Percentiles rank a stretch among this genome's conserved stretches.
phyloP scores from a whole-genome alignment of 495 filamentous ascomycete genomes.

The Talaromyces trachyspermus region DNA sequence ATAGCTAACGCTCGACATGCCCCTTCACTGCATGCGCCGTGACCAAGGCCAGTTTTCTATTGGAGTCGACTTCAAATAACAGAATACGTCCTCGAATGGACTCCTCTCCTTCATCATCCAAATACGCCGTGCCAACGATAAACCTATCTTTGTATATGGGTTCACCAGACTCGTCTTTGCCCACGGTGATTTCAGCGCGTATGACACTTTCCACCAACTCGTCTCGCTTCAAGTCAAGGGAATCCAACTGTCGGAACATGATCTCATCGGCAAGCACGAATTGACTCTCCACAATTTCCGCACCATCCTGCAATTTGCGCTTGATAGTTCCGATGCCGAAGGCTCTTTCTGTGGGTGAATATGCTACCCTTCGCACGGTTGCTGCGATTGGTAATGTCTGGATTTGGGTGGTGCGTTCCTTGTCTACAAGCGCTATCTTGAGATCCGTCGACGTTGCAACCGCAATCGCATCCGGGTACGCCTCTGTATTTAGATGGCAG shows the following conservation, averaged over 20 bases:
- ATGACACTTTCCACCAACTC: slow-evolving; percentile 85
- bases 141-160: slow-evolving; percentile 58
- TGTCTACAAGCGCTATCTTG: slow-evolving; percentile 76
- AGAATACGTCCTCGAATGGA: slow-evolving; percentile 68
- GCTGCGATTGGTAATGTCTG: slow-evolving; percentile 69
- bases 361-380: slow-evolving; percentile 80
- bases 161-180: slow-evolving; percentile 41
- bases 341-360: slow-evolving; percentile 68
- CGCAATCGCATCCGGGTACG: slow-evolving; percentile 72
- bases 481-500: slow-evolving; percentile 72
- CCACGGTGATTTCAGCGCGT: slow-evolving; percentile 63
- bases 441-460: slow-evolving; percentile 71
- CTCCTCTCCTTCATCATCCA: slow-evolving; percentile 50
- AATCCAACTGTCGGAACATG: slow-evolving; percentile 47
- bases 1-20: slow-evolving; percentile 72
- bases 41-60: slow-evolving; percentile 61
- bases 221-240: slow-evolving; percentile 44
- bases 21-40: slow-evolving; percentile 55
- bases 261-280: slow-evolving; percentile 58
- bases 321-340: slow-evolving; percentile 85
- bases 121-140: slow-evolving; percentile 75
- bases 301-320: slow-evolving; percentile 47
- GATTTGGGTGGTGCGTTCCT: slow-evolving; percentile 78
- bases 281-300: slow-evolving; percentile 50
- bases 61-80: slow-evolving; percentile 72